phyloP scores from a whole-genome alignment of 805 yeast species.

The Kockiozyma suomiensis region DNA sequence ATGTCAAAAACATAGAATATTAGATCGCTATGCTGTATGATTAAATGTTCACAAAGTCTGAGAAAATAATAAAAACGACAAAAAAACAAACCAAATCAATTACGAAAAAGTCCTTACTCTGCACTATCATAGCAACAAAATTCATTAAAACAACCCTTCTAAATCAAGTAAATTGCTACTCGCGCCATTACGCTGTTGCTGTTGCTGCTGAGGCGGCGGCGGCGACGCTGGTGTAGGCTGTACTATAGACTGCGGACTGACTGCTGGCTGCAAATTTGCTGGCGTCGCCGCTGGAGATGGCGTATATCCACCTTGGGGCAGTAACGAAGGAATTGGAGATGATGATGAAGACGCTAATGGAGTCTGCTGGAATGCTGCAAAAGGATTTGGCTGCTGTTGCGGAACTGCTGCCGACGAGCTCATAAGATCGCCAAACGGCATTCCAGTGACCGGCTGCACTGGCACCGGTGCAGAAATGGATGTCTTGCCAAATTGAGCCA shows the following conservation, averaged over 20 bases:
- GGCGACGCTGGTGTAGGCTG: slow-evolving; percentile 1
- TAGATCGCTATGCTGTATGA: too few species aligned
- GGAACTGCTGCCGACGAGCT: background rate
- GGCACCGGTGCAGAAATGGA: slow-evolving; percentile 4
- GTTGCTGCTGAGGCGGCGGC: slow-evolving; percentile 7
- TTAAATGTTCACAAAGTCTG: too few species aligned
- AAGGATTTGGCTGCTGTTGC: slow-evolving; percentile 3
- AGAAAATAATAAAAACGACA: background rate
- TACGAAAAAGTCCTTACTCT: background rate
- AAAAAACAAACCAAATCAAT: background rate
- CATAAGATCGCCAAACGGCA: background rate
- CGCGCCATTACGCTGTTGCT: slow-evolving; percentile 3
- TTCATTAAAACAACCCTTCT: slow-evolving; percentile 20
- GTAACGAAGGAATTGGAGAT: background rate
- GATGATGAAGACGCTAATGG: background rate
- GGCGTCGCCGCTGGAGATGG: background rate
- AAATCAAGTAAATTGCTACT: slow-evolving; percentile 23
- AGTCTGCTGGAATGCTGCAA: background rate
- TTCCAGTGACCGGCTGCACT: background rate
- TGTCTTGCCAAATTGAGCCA: slow-evolving; percentile 16
- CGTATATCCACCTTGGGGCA: background rate
- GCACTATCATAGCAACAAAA: background rate
- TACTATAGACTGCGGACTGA: background rate
- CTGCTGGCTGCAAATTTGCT: background rate
- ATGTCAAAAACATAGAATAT: too few species aligned